Percentiles rank a stretch among this genome's conserved stretches.
Conservation (phyloP, 768 basidiomycete genomes). For the Lepiota brunneoincarnata region DNA sequence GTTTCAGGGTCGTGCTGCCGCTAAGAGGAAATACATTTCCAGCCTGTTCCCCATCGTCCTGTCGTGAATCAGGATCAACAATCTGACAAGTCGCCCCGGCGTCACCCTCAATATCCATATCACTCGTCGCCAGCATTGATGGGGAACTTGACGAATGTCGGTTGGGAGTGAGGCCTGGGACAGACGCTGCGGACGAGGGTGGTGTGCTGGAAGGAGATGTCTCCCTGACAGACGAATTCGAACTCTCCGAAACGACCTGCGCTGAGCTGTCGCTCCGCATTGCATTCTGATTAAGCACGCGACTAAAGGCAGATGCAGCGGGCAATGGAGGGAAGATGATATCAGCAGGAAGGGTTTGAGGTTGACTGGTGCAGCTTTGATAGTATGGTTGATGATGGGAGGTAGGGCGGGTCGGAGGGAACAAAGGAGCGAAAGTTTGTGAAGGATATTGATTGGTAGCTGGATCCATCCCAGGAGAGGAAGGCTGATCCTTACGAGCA, state of each 20-base stretch:
- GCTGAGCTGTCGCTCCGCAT: conserved; percentile 5
- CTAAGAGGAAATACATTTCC: conserved; percentile 32
- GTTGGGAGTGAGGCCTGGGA: conserved; percentile 66
- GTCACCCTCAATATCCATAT: conserved; percentile 29
- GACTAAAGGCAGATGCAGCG: conserved; percentile 33
- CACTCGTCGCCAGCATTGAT: conserved; percentile 33
- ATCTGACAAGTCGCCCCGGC: conserved; percentile 10
- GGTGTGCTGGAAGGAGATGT: conserved; percentile 30
- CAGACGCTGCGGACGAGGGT: conserved; percentile 37
- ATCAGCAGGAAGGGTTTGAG: conserved; percentile 49
- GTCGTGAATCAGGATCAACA: conserved; percentile 13
- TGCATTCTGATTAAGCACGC: conserved; percentile 5
- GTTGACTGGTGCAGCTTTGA: conserved; percentile 48
- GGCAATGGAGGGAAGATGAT: conserved; percentile 76
- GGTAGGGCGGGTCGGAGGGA: conserved; percentile 52
- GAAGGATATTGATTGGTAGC: conserved; percentile 21
- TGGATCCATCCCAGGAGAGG: conserved; percentile 18
- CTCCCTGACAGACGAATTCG: conserved; percentile 14
- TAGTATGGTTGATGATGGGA: conserved; percentile 77
- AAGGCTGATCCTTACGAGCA: conserved; percentile 36
- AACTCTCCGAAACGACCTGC: conserved; percentile 13
- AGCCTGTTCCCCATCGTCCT: conserved; percentile 14
- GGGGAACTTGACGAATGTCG: conserved; percentile 66
- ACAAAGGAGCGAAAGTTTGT: conserved; percentile 35
- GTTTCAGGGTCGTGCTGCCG: conserved; percentile 33